Evolutionary conservation across 2,329 filamentous ascomycete species (phyloP).

Genomic region (Hymenoscyphus scutula): DNA sequence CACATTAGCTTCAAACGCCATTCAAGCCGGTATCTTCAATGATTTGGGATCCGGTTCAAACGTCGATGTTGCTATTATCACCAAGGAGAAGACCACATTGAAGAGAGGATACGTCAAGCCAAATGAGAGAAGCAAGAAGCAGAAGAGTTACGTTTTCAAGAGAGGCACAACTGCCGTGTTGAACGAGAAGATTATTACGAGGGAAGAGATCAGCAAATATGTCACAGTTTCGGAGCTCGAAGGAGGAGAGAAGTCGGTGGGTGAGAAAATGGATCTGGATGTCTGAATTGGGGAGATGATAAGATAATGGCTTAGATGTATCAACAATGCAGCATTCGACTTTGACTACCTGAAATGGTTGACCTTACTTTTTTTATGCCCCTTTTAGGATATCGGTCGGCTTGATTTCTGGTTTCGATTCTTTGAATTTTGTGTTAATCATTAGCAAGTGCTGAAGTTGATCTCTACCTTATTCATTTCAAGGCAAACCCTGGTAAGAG

Average conservation of each 20-base stretch:
- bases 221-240: conserved; percentile 84
- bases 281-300: conserved; percentile 40
- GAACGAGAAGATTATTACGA: conserved; percentile 93
- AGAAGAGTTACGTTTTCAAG: conserved; percentile 87
- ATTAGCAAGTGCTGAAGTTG: no score
- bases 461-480: no score
- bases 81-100: conserved; percentile 88
- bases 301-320: conserved; percentile 17
- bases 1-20: conserved; percentile 78
- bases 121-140: conserved; percentile 86
- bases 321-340: conserved; percentile 10
- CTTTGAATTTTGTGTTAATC: no score
- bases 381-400: no score
- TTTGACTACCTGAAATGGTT: not conserved
- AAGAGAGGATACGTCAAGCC: conserved; percentile 91
- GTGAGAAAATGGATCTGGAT: conserved; percentile 69
- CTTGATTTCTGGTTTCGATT: no score
- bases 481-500: no score
- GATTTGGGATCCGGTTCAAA: conserved; percentile 96
- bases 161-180: conserved; percentile 92
- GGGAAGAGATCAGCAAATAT: conserved; percentile 91
- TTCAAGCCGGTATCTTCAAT: conserved; percentile 97
- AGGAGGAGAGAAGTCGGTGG: conserved; percentile 50
- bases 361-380: not conserved
- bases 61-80: conserved; percentile 95